Base-by-base conservation (phyloP, 2,329 filamentous ascomycete species). In the Penicillium sp. region DNA sequence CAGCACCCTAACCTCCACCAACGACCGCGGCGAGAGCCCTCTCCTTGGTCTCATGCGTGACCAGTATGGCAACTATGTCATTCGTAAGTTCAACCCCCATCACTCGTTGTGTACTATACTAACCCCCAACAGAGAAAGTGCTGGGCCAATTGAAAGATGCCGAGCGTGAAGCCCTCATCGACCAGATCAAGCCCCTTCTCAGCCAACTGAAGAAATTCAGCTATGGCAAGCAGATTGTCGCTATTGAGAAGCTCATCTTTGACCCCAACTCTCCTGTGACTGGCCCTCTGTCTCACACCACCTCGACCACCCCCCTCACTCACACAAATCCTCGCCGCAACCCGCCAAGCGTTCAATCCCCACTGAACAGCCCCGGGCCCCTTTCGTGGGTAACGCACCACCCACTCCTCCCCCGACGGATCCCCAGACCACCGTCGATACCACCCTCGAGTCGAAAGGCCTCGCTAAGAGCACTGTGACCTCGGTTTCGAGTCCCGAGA, bases 1-100 rank as follows among this genome's bases (percentile, higher is more conserved):
- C 53, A 78, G 80, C 49, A 81, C 84, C 58, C 78, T 93, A 27
- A 86, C 83, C 2, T 80, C 81, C 1, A 72, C 81, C 17, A 84
- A 84, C 53, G 81, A 83, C 8, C 84, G 89, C 43, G 89, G 89
- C 13, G 85, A 86, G 55, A 88, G 81, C 55, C 85, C 87, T n/a
- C 78, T 97, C 38, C 82, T 89, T 61, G 81, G 83, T 23, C 82
- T 97, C 76, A 92, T 97, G 82, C 90, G 88, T 63, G 93, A 99
- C 71, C 89, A 91, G 63, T 97, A 88, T 73, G 94, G 91, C 59
- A 99, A 99, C 74, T 99, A 97, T 72, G 93, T 97, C 6, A 89
- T 97, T 61, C 93, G 92, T 96, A 85, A 86, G 91, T 86, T 6
- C 1, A 9, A 27, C n/a, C 23, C 23, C 12, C 43, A 38, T 23